These are phyloP conservation scores for Saccharomycopsis olivae DNA, from an alignment of 805 yeast species.

Conservation along the genomic window DNA sequence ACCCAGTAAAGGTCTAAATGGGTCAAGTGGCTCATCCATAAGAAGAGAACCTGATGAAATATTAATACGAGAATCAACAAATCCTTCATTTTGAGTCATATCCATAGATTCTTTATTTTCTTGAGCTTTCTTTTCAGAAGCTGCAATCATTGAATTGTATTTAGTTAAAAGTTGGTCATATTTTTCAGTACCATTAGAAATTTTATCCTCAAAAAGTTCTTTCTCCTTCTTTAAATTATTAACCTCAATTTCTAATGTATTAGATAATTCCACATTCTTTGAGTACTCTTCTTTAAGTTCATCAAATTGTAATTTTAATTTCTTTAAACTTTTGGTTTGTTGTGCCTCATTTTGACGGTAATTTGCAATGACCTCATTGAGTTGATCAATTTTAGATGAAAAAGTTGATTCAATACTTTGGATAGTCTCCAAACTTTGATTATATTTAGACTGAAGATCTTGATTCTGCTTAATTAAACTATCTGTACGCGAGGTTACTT, in stretches of 20 bases:
- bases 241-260: slow-evolving; percentile 1
- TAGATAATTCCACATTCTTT: slow-evolving; percentile 1
- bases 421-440: slow-evolving; percentile 75
- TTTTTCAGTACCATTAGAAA: slow-evolving; percentile 11
- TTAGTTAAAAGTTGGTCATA: slow-evolving; percentile 17
- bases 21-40: too few relatives aligned
- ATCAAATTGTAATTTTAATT: slow-evolving; percentile 15
- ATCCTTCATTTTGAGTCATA: too few relatives aligned
- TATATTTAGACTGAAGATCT: slow-evolving; percentile 56
- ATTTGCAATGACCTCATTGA: slow-evolving; percentile 36
- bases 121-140: slow-evolving; percentile 5
- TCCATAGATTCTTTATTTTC: too few relatives aligned
- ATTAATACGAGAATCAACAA: too few relatives aligned
- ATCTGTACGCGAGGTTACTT: slow-evolving; percentile 14
- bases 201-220: slow-evolving; percentile 8
- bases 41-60: too few relatives aligned
- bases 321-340: slow-evolving; percentile 14
- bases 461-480: slow-evolving; percentile 36
- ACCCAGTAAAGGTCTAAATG: not conserved
- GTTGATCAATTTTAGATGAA: slow-evolving; percentile 32
- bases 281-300: slow-evolving; percentile 11
- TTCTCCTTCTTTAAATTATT: slow-evolving; percentile 5
- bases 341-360: slow-evolving; percentile 24
- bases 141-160: slow-evolving; percentile 1
- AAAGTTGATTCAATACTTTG: slow-evolving; percentile 64